Base-by-base conservation (phyloP, 2,329 filamentous ascomycete genomes). In the Trichoderma citrinoviride region DNA sequence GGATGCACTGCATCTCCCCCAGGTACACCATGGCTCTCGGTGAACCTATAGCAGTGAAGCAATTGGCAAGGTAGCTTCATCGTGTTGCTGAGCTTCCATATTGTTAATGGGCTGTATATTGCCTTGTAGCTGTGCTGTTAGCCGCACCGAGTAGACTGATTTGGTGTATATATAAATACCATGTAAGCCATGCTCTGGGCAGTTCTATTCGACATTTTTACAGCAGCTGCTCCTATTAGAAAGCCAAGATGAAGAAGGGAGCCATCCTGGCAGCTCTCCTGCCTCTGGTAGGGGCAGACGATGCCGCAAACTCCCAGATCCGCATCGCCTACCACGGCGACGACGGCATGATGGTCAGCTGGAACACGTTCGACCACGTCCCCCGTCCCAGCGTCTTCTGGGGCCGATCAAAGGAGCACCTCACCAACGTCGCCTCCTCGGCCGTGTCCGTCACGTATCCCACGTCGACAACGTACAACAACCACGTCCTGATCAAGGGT, bases 301-400 rank as follows among this genome's bases (percentile, higher is more conserved):
- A 61, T 61, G 58, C 49, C 37, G 40, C 60, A 10, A 54, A 54
- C 49, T 29, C 60, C 5, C 60, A 62, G 60, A 25, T 62, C 41
- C 60, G 60, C 23, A 41, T 62, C 14, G 49, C 60, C 27, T 62
- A 23, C 49, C 60, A 62, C 15, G 60, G 60, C 1, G 49, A 53
- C 25, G 49, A 62, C 53, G 60, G 60, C 25, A 62, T 62, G 60
- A 40, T 62, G 49, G 25, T 62, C 27, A 62, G 60, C 60, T 62
- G 60, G 60, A 62, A 62, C 15, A 62, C 60, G 25, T 62, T 62
- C 44, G 27, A 62, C 12, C 60, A 54, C 15, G 49, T 62, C 19
- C 8, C 7, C 46, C 47, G 49, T 46, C 60, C 60, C 4, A 54
- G 60, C 17, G 60, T 62, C 5, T 62, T 37, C 29, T 62, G 60